These are phyloP conservation scores for Pseudonitzschia delicatissima DNA, from an alignment of 108 stramenopile species.

Conservation along the genomic window DNA sequence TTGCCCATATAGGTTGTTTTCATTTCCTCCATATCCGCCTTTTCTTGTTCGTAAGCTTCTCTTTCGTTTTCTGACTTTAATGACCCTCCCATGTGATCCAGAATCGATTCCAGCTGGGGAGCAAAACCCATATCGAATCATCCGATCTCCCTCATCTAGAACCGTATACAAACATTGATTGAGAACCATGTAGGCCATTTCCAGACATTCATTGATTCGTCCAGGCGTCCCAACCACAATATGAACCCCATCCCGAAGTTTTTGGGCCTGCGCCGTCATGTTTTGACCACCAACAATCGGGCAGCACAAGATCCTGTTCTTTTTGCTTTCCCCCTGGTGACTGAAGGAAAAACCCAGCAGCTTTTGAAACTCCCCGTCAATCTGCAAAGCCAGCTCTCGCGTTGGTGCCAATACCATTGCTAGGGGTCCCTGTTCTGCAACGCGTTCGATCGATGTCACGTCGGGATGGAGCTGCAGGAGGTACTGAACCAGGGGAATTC, in stretches of 20 bases:
- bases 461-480: slow-evolving; percentile 61
- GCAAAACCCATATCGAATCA: slow-evolving; percentile 90
- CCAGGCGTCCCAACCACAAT: slow-evolving; percentile 98
- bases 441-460: slow-evolving; percentile 38
- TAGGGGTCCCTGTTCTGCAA: slow-evolving; percentile 89
- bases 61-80: slow-evolving; percentile 82
- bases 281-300: slow-evolving; percentile 90
- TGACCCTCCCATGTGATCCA: slow-evolving; percentile 90
- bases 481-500: slow-evolving; percentile 87
- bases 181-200: slow-evolving; percentile 91
- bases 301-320: slow-evolving; percentile 12
- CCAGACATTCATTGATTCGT: slow-evolving; percentile 94
- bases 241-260: slow-evolving; percentile 89
- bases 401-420: slow-evolving; percentile 96
- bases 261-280: slow-evolving; percentile 87
- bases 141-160: slow-evolving; percentile 87
- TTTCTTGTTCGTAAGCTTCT: slow-evolving; percentile 82
- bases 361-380: slow-evolving; percentile 88
- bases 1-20: slow-evolving; percentile 4
- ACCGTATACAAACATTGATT: slow-evolving; percentile 97
- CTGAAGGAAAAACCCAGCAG: slow-evolving; percentile 37
- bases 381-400: slow-evolving; percentile 94
- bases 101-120: slow-evolving; percentile 87
- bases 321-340: slow-evolving; percentile 25
- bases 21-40: slow-evolving; percentile 43